These are phyloP conservation scores for Royoungia palumana DNA, from an alignment of 768 basidiomycete species.

Conservation along the genomic window DNA sequence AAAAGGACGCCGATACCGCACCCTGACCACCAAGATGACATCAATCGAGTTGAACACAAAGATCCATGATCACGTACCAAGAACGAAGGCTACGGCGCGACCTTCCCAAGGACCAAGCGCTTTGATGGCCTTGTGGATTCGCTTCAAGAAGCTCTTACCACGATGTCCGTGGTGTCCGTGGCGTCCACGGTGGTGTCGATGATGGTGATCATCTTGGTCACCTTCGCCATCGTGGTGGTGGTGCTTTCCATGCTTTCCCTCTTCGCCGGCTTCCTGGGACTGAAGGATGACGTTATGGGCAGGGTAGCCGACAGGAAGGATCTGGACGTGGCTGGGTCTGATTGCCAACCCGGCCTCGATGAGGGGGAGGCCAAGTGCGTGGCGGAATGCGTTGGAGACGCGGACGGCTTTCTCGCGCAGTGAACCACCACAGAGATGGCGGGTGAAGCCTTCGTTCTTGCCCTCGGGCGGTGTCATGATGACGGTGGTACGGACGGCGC, in stretches of 20 bases:
- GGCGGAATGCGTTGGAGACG: slow-evolving; percentile 53
- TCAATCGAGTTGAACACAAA: background rate
- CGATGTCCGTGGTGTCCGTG: slow-evolving; percentile 17
- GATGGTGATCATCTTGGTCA: slow-evolving; percentile 1
- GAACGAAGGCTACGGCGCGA: slow-evolving; percentile 75
- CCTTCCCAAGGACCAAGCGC: slow-evolving; percentile 81
- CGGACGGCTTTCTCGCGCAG: slow-evolving; percentile 49
- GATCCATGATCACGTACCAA: slow-evolving; percentile 46
- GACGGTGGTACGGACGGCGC: slow-evolving; percentile 14
- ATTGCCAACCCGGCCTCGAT: slow-evolving; percentile 32
- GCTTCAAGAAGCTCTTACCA: slow-evolving; percentile 48
- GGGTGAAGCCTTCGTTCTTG: slow-evolving; percentile 12
- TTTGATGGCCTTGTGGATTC: slow-evolving; percentile 64
- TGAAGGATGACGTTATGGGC: background rate
- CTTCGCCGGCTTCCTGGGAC: slow-evolving; percentile 5
- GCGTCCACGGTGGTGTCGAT: slow-evolving; percentile 13
- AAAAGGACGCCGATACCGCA: slow-evolving; percentile 81
- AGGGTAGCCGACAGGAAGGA: slow-evolving; percentile 22
- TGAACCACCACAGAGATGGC: slow-evolving; percentile 33
- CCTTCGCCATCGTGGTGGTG: background rate
- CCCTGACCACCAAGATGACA: slow-evolving; percentile 38
- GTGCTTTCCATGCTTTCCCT: slow-evolving; percentile 12
- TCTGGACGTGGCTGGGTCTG: slow-evolving; percentile 26
- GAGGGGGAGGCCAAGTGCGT: slow-evolving; percentile 51
- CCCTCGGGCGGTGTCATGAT: slow-evolving; percentile 8